Evolutionary conservation across 306 rosid species (phyloP).

Genomic region (Lupinus albus): DNA sequence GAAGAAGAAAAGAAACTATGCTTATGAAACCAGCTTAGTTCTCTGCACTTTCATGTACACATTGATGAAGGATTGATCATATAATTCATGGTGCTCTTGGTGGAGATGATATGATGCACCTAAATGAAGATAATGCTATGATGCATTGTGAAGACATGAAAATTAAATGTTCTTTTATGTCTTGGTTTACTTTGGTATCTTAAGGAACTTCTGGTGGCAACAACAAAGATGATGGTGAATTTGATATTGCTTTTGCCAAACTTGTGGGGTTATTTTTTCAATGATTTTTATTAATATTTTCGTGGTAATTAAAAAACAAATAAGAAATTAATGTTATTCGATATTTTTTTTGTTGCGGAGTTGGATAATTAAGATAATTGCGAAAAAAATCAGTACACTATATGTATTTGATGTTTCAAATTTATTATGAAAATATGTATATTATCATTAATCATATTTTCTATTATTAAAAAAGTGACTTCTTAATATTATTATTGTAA

Average conservation of each 20-base stretch:
- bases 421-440: too few relatives aligned
- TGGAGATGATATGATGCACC: constrained; percentile 3
- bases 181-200: neutral
- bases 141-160: too few relatives aligned
- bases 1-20: constrained; percentile 24
- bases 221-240: neutral
- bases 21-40: constrained; percentile 34
- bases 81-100: constrained; percentile 15
- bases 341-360: too few relatives aligned
- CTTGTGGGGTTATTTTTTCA: neutral
- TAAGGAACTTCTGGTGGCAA: neutral
- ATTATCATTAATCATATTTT: too few relatives aligned
- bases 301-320: neutral
- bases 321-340: neutral
- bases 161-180: too few relatives aligned
- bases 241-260: neutral
- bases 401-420: too few relatives aligned
- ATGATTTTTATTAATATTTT: too few relatives aligned
- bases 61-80: constrained; percentile 30
- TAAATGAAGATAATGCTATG: too few relatives aligned
- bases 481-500: too few relatives aligned
- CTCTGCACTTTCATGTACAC: constrained; percentile 28
- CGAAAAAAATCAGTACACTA: too few relatives aligned
- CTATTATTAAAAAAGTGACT: too few relatives aligned
- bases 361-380: too few relatives aligned